These are phyloP conservation scores for Gossypium davidsonii DNA, from an alignment of 441 rosid species.

Conservation along the genomic window DNA sequence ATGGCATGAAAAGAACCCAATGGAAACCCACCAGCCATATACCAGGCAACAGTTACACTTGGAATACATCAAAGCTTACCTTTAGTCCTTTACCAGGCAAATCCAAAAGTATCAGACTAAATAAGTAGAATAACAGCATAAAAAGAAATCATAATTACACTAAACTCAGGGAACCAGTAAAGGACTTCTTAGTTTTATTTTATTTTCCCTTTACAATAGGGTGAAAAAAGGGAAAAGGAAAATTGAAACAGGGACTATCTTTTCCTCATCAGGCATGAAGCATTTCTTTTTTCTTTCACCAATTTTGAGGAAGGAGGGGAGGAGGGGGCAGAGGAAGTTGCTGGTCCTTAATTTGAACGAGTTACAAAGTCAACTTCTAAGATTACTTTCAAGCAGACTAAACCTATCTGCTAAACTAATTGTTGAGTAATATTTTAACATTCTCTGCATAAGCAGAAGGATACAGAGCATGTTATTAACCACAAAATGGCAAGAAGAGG, in stretches of 20 bases:
- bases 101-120: not conserved
- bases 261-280: not conserved
- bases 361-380: not conserved
- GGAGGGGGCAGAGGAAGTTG: not conserved
- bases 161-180: not conserved
- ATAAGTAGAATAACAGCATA: not conserved
- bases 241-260: not conserved
- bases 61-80: not conserved
- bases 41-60: not conserved
- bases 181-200: not conserved
- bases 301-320: not conserved
- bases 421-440: not conserved
- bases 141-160: not conserved
- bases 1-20: not conserved
- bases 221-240: not conserved
- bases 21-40: not conserved
- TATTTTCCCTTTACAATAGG: not conserved
- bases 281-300: not conserved
- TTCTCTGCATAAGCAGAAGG: not conserved
- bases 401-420: not conserved
- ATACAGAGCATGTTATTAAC: not conserved
- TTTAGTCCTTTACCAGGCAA: not conserved
- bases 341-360: not conserved
- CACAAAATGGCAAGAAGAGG: not conserved
- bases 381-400: not conserved